A percentile compares a stretch with the other conserved stretches of the same genome.
Conservation (phyloP, 78 protist species). For the Cavenderia fasciculata region DNA sequence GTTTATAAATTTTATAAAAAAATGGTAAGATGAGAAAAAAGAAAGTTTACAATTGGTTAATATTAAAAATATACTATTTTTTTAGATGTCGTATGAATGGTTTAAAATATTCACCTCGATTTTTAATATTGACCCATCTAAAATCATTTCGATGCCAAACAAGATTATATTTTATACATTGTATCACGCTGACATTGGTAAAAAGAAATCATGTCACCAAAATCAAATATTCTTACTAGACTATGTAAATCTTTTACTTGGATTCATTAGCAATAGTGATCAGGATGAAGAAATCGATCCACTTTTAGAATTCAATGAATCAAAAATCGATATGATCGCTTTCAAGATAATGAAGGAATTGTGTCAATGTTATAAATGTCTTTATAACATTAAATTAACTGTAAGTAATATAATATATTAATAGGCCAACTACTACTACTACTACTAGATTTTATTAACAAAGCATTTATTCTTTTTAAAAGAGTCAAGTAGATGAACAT, state of each 20-base stretch:
- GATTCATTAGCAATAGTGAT: not conserved
- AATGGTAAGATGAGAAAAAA: not conserved
- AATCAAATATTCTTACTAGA: not conserved
- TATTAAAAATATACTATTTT: not conserved
- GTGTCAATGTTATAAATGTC: constrained; percentile 38
- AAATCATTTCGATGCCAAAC: not conserved
- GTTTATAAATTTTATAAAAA: constrained; percentile 32
- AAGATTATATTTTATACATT: not conserved
- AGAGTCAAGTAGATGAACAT: constrained; percentile 22
- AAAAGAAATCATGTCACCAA: constrained; percentile 19
- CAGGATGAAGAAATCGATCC: constrained; percentile 7
- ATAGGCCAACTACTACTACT: no score
- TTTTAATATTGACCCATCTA: constrained; percentile 11
- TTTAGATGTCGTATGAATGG: not conserved
- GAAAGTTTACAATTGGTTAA: no score
- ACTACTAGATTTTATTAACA: not conserved
- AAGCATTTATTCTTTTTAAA: not conserved
- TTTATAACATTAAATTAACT: constrained; percentile 26
- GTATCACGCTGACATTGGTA: constrained; percentile 8
- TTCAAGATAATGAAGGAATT: constrained; percentile 6
- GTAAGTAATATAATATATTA: not conserved
- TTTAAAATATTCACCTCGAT: constrained; percentile 8
- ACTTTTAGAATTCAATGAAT: not conserved
- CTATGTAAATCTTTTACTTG: not conserved
- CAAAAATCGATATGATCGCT: not conserved